Evolutionary conservation across 2,329 filamentous ascomycete genomes (phyloP).

Genomic region (Arthroderma sp.): DNA sequence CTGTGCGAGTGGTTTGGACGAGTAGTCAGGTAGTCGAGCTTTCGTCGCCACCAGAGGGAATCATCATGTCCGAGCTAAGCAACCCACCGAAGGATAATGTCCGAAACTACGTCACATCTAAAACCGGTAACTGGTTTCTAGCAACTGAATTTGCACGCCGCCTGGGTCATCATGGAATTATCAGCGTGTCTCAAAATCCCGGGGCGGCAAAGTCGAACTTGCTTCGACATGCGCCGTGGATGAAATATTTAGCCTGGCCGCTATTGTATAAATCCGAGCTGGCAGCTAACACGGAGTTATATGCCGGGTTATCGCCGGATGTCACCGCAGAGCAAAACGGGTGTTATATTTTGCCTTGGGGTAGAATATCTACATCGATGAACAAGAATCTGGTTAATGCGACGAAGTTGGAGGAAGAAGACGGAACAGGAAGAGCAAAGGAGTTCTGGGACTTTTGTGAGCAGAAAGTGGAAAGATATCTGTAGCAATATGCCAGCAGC

Average conservation of each 20-base stretch:
- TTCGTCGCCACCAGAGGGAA: constrained; percentile 10
- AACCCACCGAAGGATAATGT: constrained; percentile 10
- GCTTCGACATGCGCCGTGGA: constrained; percentile 14
- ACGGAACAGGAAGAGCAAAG: constrained; percentile 17
- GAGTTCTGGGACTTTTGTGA: constrained; percentile 32
- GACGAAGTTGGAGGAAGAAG: constrained; percentile 14
- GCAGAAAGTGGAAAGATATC: constrained; percentile 16
- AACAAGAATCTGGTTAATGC: constrained; percentile 13
- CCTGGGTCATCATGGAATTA: constrained; percentile 8
- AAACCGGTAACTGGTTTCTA: constrained; percentile 24
- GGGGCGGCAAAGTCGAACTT: constrained; percentile 22
- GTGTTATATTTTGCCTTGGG: constrained; percentile 12
- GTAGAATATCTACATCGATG: constrained; percentile 5
- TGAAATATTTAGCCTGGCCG: constrained; percentile 12
- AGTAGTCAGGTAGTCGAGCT: constrained; percentile 8
- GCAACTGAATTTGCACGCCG: constrained; percentile 20
- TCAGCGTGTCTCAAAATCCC: constrained; percentile 17
- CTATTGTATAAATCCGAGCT: constrained; percentile 19
- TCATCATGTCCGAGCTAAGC: constrained; percentile 17
- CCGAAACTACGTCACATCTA: constrained; percentile 23
- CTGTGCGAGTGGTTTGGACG: constrained; percentile 26
- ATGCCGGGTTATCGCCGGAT: constrained; percentile 33
- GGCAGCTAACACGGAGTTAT: constrained; percentile 39
- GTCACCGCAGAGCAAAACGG: constrained; percentile 17
- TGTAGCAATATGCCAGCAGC: not conserved